Conservation (phyloP, 805 yeast species). For the Zygotorulaspora sp. region DNA sequence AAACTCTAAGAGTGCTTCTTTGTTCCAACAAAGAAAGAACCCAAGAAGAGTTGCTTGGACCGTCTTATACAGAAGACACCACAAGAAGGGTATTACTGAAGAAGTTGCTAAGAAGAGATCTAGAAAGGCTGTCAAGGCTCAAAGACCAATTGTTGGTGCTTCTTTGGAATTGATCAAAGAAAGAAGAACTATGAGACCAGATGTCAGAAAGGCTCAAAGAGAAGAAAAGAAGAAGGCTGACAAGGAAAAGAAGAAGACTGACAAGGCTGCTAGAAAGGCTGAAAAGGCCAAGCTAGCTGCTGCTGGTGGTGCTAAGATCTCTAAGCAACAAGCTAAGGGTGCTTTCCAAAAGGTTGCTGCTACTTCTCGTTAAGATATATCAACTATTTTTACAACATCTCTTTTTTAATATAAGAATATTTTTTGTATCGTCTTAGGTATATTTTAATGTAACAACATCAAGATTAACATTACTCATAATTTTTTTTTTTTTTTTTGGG, state of each 20-base stretch:
- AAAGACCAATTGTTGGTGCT: constrained; percentile 99
- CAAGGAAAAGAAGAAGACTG: constrained; percentile 86
- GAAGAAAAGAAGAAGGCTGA: constrained; percentile 79
- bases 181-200: constrained; percentile 94
- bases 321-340: constrained; percentile 97
- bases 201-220: constrained; percentile 97
- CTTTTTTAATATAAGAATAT: not conserved
- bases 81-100: constrained; percentile 99
- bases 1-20: constrained; percentile 93
- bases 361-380: constrained; percentile 77
- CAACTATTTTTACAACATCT: constrained; percentile 1
- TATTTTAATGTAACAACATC: constrained; percentile 2
- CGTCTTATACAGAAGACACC: constrained; percentile 98
- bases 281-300: constrained; percentile 81
- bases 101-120: constrained; percentile 95
- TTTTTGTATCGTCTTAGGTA: constrained; percentile 2
- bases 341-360: constrained; percentile 96
- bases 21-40: constrained; percentile 99
- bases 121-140: constrained; percentile 96
- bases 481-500: too few species aligned
- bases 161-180: constrained; percentile 96
- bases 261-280: constrained; percentile 92
- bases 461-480: constrained; percentile 1
- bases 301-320: constrained; percentile 68
- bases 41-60: constrained; percentile 99